Conservation (phyloP, 2,329 filamentous ascomycete genomes). For the Rutstroemia sydowiana region DNA sequence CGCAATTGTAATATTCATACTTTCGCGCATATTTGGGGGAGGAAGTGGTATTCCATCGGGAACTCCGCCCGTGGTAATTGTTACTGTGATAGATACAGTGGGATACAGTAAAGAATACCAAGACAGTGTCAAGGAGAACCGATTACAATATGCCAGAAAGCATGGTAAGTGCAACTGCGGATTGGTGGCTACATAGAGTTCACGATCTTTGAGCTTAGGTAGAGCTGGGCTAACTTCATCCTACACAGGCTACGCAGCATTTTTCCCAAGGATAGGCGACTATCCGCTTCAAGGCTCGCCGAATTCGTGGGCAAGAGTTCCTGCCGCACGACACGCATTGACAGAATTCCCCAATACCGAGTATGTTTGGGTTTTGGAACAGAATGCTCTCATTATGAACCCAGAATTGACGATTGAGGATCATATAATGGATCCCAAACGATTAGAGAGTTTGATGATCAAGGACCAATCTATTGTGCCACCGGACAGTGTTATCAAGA, state of each 20-base stretch:
- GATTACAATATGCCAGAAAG: slow-evolving; percentile 73
- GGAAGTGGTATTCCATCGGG: slow-evolving; percentile 39
- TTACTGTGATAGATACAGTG: slow-evolving; percentile 71
- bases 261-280: slow-evolving; percentile 70
- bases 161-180: slow-evolving; percentile 57
- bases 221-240: background rate
- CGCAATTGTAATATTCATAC: slow-evolving; percentile 48
- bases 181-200: background rate
- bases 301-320: slow-evolving; percentile 67
- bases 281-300: slow-evolving; percentile 62
- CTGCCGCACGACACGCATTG: slow-evolving; percentile 83
- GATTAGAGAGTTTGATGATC: slow-evolving; percentile 73
- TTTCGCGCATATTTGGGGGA: slow-evolving; percentile 35
- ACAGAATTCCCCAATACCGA: slow-evolving; percentile 67
- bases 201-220: background rate
- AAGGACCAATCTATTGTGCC: slow-evolving; percentile 82
- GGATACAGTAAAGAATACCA: slow-evolving; percentile 60
- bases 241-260: slow-evolving; percentile 68
- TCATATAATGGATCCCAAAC: slow-evolving; percentile 59
- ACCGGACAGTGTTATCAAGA: slow-evolving; percentile 94
- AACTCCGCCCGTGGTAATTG: slow-evolving; percentile 62
- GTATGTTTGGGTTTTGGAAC: slow-evolving; percentile 83
- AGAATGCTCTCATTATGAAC: slow-evolving; percentile 85
- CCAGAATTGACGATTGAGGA: slow-evolving; percentile 60
- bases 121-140: slow-evolving; percentile 70